Percentiles rank a stretch among this genome's conserved stretches.
Evolutionary conservation across 116 monocot genomes (phyloP).

Genomic region (Phalaenopsis hybrid): DNA sequence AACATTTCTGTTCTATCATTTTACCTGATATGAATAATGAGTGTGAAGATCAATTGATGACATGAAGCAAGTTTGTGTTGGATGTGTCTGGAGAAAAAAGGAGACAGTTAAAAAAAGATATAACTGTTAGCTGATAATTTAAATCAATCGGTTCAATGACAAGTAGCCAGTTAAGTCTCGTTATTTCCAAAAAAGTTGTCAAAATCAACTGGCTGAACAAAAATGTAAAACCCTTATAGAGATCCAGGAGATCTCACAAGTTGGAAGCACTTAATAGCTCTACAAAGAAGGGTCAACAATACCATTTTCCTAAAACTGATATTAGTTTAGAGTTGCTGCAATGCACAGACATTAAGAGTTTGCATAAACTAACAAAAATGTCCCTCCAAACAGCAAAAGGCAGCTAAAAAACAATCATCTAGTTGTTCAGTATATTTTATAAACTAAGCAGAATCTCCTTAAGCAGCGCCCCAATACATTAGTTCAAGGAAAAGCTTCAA

Average conservation of each 20-base stretch:
- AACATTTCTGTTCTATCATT: background rate
- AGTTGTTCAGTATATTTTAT: background rate
- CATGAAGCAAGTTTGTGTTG: constrained; percentile 98
- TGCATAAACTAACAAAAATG: background rate
- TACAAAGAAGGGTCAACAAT: background rate
- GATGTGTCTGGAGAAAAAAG: constrained; percentile 67
- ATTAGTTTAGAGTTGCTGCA: background rate
- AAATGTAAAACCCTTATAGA: background rate
- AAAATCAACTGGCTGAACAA: background rate
- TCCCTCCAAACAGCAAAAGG: background rate
- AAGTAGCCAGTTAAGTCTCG: background rate
- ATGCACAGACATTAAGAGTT: background rate
- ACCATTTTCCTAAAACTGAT: background rate
- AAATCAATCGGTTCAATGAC: background rate
- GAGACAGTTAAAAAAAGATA: background rate
- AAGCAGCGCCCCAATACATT: too few species aligned
- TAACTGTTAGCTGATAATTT: background rate
- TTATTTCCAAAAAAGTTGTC: background rate
- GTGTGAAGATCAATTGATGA: constrained; percentile 99
- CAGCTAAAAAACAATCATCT: background rate
- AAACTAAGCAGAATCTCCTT: too few species aligned
- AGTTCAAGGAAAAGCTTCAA: too few species aligned
- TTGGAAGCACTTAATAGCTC: background rate
- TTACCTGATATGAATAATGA: constrained; percentile 98
- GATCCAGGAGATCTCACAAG: background rate